phyloP scores from a whole-genome alignment of 805 yeast species.

The Kuraishia borneana region DNA sequence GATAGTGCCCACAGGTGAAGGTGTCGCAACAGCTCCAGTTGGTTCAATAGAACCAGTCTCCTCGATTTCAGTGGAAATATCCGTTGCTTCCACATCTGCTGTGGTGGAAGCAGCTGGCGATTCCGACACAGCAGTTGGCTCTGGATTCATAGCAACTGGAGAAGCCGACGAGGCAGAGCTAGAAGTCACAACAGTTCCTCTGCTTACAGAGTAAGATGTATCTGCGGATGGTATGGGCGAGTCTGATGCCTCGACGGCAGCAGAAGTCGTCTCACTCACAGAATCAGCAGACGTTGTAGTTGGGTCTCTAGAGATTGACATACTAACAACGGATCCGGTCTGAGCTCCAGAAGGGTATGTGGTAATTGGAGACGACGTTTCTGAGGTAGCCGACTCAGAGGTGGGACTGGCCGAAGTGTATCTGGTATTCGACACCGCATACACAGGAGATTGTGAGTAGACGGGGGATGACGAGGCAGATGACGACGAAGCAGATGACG shows the following conservation, averaged over 20 bases:
- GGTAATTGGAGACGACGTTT: too few species aligned
- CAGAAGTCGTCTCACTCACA: too few species aligned
- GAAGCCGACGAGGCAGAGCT: not conserved
- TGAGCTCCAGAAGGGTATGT: too few species aligned
- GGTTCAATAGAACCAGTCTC: not conserved
- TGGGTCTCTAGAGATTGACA: too few species aligned
- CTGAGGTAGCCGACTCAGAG: too few species aligned
- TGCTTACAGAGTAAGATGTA: too few species aligned
- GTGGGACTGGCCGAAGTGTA: too few species aligned
- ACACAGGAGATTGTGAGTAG: not conserved
- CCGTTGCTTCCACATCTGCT: not conserved
- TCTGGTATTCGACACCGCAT: not conserved
- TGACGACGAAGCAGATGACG: not conserved
- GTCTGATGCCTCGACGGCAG: too few species aligned
- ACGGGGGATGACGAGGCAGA: not conserved
- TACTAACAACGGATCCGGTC: too few species aligned
- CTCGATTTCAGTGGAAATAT: not conserved
- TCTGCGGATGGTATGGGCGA: too few species aligned
- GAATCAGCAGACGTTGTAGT: too few species aligned
- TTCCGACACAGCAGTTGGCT: not conserved
- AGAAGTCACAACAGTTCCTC: not conserved
- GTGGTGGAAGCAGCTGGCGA: not conserved
- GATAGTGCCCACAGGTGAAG: not conserved
- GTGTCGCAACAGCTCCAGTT: not conserved
- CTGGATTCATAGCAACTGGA: not conserved